Conservation (phyloP, 164 flowering plant genomes). For the Saururus chinensis region DNA sequence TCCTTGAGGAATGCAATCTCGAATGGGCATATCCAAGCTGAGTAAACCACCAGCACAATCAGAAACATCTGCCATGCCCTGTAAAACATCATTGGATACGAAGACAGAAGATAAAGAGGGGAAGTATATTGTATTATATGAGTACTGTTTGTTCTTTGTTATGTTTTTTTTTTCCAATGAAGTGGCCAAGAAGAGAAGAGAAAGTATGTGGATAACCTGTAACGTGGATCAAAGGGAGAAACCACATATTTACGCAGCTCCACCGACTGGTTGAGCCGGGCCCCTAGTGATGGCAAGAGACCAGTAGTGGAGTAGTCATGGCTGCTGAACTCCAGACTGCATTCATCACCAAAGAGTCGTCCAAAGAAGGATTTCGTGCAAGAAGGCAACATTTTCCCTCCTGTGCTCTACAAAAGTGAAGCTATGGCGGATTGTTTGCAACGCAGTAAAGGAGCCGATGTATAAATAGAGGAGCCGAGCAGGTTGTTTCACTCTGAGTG, state of each 20-base stretch:
- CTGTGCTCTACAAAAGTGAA: conserved; percentile 1
- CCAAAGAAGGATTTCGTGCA: conserved; percentile 37
- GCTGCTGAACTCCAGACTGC: conserved; percentile 18
- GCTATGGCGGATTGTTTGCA: conserved; percentile 9
- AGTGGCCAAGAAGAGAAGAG: too few relatives aligned
- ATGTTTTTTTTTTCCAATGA: too few relatives aligned
- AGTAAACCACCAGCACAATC: conserved; percentile 67
- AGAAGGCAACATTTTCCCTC: conserved; percentile 36
- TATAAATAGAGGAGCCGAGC: conserved; percentile 22
- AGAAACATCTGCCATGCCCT: conserved; percentile 96
- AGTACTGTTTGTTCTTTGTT: too few relatives aligned
- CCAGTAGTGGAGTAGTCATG: conserved; percentile 29
- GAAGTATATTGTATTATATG: too few relatives aligned
- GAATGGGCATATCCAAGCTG: conserved; percentile 97
- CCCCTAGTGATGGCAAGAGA: conserved; percentile 88
- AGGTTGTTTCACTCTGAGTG: too few relatives aligned
- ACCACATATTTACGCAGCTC: conserved; percentile 53
- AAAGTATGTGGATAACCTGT: conserved; percentile 34
- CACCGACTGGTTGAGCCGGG: conserved; percentile 56
- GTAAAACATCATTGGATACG: too few relatives aligned
- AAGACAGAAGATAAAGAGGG: too few relatives aligned
- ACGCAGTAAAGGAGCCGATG: conserved; percentile 5
- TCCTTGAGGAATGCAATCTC: conserved; percentile 76
- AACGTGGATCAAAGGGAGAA: conserved; percentile 68
- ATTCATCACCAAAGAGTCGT: conserved; percentile 48